Percentiles rank a stretch among this genome's conserved stretches.
Conservation (phyloP, 148 eudicot genomes). For the Diospyros lotus region DNA sequence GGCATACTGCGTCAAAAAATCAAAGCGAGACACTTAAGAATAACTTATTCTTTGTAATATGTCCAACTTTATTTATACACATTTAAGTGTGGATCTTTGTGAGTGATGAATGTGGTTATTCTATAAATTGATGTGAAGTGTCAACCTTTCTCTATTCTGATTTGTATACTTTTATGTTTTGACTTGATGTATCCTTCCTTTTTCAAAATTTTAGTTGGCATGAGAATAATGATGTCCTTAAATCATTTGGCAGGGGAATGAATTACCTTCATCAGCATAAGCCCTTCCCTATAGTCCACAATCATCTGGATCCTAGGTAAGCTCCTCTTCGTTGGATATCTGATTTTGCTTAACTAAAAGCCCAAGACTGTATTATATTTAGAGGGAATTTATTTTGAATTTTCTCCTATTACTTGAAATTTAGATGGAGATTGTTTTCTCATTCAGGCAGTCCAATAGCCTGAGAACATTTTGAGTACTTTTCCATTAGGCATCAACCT, state of each 20-base stretch:
- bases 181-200: not conserved
- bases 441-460: not conserved
- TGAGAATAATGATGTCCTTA: not conserved
- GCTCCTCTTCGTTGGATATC: not conserved
- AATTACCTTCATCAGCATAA: conserved; percentile 43
- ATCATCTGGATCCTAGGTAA: conserved; percentile 31
- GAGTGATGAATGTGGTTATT: not conserved
- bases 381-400: not conserved
- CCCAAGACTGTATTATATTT: not conserved
- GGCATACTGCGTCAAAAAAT: not conserved
- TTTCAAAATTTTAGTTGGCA: too few species aligned
- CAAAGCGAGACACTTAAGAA: not conserved
- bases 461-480: too few species aligned
- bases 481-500: too few species aligned
- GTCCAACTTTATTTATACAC: too few species aligned
- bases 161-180: not conserved
- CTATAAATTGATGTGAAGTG: not conserved
- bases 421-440: too few species aligned
- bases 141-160: not conserved
- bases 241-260: conserved; percentile 33
- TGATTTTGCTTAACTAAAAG: not conserved
- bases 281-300: conserved; percentile 40
- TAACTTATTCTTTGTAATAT: too few species aligned
- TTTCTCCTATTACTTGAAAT: not conserved
- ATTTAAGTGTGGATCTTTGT: not conserved